A percentile compares a stretch with the other conserved stretches of the same genome.
Evolutionary conservation across 768 basidiomycete genomes (phyloP).

Genomic region (Suillus americanus): DNA sequence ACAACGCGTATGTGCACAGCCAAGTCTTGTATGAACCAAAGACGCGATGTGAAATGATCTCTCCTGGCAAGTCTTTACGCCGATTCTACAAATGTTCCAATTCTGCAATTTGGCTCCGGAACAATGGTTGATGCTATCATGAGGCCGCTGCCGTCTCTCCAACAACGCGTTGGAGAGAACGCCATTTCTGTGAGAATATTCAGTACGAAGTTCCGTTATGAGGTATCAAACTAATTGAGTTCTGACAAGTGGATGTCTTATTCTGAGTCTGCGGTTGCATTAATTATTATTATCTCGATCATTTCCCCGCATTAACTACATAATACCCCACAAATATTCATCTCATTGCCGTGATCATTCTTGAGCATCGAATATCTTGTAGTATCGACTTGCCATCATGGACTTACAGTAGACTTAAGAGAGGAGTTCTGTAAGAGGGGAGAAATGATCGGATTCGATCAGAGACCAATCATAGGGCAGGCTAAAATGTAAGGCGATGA

Average conservation of each 20-base stretch:
- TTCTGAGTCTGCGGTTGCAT: not conserved
- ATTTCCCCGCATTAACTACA: not conserved
- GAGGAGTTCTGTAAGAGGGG: not conserved
- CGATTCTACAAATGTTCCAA: not conserved
- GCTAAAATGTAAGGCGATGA: not conserved
- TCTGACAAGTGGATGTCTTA: not conserved
- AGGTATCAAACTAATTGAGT: not conserved
- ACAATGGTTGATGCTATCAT: not conserved
- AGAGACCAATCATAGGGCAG: not conserved
- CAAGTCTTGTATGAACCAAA: not conserved
- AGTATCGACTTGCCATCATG: not conserved
- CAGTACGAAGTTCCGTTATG: not conserved
- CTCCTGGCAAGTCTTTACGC: not conserved
- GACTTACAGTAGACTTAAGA: not conserved
- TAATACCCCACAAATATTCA: not conserved
- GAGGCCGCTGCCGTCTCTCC: not conserved
- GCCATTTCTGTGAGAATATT: not conserved
- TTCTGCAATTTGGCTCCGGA: not conserved
- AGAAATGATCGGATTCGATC: conserved; percentile 1
- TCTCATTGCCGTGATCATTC: not conserved
- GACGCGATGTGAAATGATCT: not conserved
- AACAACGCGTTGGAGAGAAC: not conserved
- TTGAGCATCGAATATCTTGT: not conserved
- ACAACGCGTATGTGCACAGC: not conserved
- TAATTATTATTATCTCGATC: not conserved